Conservation (phyloP, 148 eudicot genomes). For the Chenopodium suecicum region DNA sequence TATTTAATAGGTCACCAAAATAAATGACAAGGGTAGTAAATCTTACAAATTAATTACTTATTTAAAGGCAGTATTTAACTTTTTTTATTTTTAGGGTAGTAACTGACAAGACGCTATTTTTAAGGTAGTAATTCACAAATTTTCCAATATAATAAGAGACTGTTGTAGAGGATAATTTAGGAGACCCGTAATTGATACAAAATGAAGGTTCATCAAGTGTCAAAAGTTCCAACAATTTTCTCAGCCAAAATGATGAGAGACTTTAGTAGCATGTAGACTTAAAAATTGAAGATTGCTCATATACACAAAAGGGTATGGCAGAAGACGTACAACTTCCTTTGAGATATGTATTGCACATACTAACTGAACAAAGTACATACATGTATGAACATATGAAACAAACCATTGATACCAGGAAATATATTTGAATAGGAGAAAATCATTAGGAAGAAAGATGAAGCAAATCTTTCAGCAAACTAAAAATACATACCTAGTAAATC, state of each 20-base stretch:
- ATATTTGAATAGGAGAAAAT: background rate
- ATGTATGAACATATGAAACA: background rate
- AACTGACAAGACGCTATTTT: no score
- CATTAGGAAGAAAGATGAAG: conserved; percentile 1
- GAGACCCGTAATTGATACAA: background rate
- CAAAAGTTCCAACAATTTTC: background rate
- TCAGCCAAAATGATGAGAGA: background rate
- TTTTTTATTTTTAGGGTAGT: no score
- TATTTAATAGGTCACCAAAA: no score
- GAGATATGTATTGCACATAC: background rate
- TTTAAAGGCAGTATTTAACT: no score
- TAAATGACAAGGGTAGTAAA: no score
- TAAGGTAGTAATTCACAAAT: no score
- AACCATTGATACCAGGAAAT: background rate
- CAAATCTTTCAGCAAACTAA: conserved; percentile 7
- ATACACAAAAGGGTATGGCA: background rate
- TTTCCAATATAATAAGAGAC: background rate
- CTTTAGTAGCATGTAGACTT: background rate
- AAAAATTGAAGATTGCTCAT: background rate
- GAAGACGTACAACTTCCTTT: background rate
- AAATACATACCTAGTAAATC: conserved; percentile 79
- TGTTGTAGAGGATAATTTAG: background rate
- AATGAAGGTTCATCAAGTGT: background rate
- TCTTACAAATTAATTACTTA: no score
- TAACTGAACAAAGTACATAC: background rate